phyloP scores from a whole-genome alignment of 1,284 basidiomycete species.

The Melanopsichium pennsylvanicum region DNA sequence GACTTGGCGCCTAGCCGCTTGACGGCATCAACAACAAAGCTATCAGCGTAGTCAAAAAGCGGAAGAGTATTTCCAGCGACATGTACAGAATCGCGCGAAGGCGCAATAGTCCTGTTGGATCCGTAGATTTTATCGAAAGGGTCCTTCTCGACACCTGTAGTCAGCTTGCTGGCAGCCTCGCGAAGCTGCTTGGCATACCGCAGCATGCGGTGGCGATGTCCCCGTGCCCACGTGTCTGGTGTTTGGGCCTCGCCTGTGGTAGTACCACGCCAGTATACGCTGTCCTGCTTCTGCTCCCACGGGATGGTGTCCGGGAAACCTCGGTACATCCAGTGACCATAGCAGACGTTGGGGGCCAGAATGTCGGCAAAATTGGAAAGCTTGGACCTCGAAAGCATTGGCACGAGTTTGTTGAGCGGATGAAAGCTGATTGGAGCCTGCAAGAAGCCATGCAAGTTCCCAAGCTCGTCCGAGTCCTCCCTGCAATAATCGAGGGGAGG shows the following conservation, averaged over 20 bases:
- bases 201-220: constrained; percentile 34
- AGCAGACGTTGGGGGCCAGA: constrained; percentile 33
- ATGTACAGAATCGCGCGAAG: constrained; percentile 25
- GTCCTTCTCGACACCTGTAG: constrained; percentile 14
- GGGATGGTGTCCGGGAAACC: constrained; percentile 11
- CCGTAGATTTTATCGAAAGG: constrained; percentile 13
- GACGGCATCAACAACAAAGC: background rate
- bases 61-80: constrained; percentile 33
- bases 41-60: constrained; percentile 27
- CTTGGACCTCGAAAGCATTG: constrained; percentile 30
- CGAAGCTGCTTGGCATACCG: constrained; percentile 38
- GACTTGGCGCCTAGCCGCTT: constrained; percentile 19
- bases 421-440: constrained; percentile 16
- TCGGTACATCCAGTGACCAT: constrained; percentile 8
- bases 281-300: constrained; percentile 21
- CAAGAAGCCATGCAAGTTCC: constrained; percentile 24
- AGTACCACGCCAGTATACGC: constrained; percentile 30
- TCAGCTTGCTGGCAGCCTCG: constrained; percentile 29
- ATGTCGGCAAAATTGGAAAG: constrained; percentile 38
- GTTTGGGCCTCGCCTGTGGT: constrained; percentile 20
- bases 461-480: constrained; percentile 8
- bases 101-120: background rate
- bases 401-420: constrained; percentile 25
- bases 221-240: constrained; percentile 15
- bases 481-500: constrained; percentile 26